Conservation (phyloP, 1,284 basidiomycete genomes). For the Amylostereum chailletii region DNA sequence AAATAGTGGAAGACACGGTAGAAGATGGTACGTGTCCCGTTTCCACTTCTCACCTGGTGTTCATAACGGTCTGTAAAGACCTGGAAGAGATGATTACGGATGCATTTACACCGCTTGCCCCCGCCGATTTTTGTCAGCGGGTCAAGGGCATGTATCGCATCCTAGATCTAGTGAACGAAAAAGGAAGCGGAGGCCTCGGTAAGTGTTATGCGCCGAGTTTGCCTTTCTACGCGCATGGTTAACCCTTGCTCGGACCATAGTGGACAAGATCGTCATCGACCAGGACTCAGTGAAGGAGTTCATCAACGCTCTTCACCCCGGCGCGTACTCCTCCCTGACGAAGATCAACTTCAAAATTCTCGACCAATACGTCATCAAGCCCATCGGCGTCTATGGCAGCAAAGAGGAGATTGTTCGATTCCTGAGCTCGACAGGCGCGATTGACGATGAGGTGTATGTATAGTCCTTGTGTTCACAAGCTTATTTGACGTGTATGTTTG, state of each 20-base stretch:
- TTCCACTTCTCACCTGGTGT: too few species aligned
- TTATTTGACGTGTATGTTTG: too few species aligned
- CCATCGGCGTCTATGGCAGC: slow-evolving; percentile 49
- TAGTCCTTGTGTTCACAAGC: too few species aligned
- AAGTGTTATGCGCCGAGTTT: slow-evolving; percentile 5
- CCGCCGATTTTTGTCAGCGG: too few species aligned
- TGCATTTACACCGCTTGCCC: too few species aligned
- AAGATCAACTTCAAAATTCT: slow-evolving; percentile 43
- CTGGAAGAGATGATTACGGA: too few species aligned
- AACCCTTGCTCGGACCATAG: slow-evolving; percentile 18
- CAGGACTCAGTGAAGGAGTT: slow-evolving; percentile 37
- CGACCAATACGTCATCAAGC: slow-evolving; percentile 33
- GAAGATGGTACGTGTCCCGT: too few species aligned
- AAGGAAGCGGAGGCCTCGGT: slow-evolving; percentile 43
- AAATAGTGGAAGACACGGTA: too few species aligned
- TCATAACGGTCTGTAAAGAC: too few species aligned
- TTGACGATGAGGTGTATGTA: slow-evolving; percentile 30
- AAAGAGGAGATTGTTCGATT: slow-evolving; percentile 38
- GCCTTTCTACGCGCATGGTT: too few species aligned
- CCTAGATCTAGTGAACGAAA: slow-evolving; percentile 42
- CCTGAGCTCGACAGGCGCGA: slow-evolving; percentile 23
- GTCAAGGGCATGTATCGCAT: slow-evolving; percentile 40
- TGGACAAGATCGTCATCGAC: slow-evolving; percentile 52
- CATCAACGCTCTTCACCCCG: slow-evolving; percentile 35
- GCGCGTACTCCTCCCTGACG: slow-evolving; percentile 41